Evolutionary conservation across 2,329 filamentous ascomycete genomes (phyloP).

Genomic region (Cadophora gregata): DNA sequence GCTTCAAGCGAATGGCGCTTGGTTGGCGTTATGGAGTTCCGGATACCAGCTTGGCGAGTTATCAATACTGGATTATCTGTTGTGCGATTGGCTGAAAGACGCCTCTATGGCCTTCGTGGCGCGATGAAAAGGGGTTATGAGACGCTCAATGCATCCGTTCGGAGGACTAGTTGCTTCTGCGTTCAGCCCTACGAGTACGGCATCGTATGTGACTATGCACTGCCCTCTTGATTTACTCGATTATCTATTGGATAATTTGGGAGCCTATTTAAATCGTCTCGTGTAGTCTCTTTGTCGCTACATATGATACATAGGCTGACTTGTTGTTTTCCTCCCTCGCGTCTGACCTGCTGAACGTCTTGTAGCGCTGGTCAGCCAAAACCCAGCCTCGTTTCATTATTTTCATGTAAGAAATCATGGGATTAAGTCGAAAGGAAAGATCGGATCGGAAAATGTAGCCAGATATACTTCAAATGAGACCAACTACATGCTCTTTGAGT

Average conservation of each 20-base stretch:
- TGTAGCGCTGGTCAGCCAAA: background rate
- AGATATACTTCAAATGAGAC: background rate
- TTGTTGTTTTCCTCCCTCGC: background rate
- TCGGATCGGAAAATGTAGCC: background rate
- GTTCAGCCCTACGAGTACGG: background rate
- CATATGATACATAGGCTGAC: background rate
- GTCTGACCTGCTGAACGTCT: background rate
- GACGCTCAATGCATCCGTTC: background rate
- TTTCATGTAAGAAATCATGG: background rate
- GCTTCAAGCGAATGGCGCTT: conserved; percentile 2
- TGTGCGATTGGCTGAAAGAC: conserved; percentile 4
- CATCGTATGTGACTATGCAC: background rate
- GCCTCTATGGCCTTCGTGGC: background rate
- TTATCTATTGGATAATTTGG: background rate
- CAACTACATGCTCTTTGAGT: background rate
- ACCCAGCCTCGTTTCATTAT: background rate
- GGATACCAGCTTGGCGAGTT: background rate
- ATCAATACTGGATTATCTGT: background rate
- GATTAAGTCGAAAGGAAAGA: background rate
- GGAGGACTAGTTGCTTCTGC: background rate
- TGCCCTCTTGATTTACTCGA: background rate
- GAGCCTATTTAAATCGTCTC: background rate
- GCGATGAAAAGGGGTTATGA: background rate
- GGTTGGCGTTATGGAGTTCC: background rate
- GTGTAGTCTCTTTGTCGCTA: background rate